Conservation (phyloP, 2,329 filamentous ascomycete species). For the Hymenoscyphus fructigenus region DNA sequence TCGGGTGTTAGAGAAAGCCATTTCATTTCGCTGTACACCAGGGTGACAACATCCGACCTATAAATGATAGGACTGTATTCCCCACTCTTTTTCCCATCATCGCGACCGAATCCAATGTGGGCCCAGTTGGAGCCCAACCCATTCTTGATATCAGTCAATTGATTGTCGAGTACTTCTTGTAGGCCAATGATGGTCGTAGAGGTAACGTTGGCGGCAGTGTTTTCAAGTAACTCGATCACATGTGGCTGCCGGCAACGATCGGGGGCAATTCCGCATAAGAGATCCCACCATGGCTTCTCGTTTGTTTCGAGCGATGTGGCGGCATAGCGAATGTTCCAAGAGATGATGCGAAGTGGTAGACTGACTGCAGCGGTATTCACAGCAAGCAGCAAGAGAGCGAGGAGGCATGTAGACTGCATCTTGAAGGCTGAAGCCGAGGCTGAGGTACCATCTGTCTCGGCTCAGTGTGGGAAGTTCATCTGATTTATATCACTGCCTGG, state of each 20-base stretch:
- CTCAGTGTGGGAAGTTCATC: not conserved
- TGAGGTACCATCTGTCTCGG: not conserved
- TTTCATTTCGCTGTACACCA: constrained; percentile 3
- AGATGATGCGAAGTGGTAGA: not conserved
- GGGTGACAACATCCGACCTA: not conserved
- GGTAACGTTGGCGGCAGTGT: not conserved
- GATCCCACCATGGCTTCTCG: not conserved
- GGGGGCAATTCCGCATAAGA: not conserved
- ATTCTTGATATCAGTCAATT: not conserved
- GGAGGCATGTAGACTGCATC: not conserved
- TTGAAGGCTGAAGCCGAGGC: not conserved
- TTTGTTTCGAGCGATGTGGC: not conserved
- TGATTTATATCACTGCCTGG: not conserved
- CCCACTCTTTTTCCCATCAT: not conserved
- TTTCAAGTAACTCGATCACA: not conserved
- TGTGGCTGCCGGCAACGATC: not conserved
- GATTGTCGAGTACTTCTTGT: not conserved
- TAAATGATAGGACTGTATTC: not conserved
- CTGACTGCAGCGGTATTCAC: not conserved
- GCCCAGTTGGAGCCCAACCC: not conserved
- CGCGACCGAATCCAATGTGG: not conserved
- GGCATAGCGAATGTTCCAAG: not conserved
- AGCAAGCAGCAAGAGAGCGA: not conserved
- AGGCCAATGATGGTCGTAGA: not conserved
- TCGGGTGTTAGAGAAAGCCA: not conserved